A percentile compares a stretch with the other conserved stretches of the same genome.
phyloP scores from a whole-genome alignment of 306 rosid species.

The Styphnolobium japonicum region DNA sequence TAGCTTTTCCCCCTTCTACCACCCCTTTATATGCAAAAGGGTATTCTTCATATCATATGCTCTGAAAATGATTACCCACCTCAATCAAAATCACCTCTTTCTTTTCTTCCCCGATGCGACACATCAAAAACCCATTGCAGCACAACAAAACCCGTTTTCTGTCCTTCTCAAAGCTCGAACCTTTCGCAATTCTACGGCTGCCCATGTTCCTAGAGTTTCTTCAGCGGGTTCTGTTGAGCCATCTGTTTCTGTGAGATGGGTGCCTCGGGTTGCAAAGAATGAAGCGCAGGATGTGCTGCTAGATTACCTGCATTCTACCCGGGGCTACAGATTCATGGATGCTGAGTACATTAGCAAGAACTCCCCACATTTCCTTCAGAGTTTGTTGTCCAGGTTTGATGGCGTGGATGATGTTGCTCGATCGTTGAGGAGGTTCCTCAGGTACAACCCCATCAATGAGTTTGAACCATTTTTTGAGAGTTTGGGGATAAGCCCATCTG shows the following conservation, averaged over 20 bases:
- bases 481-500: constrained; percentile 54
- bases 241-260: constrained; percentile 7
- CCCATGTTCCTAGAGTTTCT: constrained; percentile 16
- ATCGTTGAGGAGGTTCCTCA: constrained; percentile 43
- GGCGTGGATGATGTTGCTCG: constrained; percentile 32
- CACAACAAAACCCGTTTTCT: constrained; percentile 35
- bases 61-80: constrained; percentile 37
- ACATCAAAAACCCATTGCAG: constrained; percentile 2
- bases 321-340: constrained; percentile 48
- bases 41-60: not conserved
- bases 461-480: constrained; percentile 86
- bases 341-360: constrained; percentile 77
- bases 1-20: too few relatives aligned
- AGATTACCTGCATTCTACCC: constrained; percentile 67
- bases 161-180: constrained; percentile 21
- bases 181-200: constrained; percentile 19
- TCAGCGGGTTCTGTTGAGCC: not conserved
- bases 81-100: constrained; percentile 17
- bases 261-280: constrained; percentile 34
- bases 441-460: constrained; percentile 76
- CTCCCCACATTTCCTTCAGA: constrained; percentile 58
- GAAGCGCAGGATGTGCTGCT: constrained; percentile 51
- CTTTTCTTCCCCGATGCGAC: constrained; percentile 21
- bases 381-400: constrained; percentile 39
- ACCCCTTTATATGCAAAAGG: too few relatives aligned